Conservation (phyloP, 2,329 filamentous ascomycete species). For the Pseudocercospora vitis region DNA sequence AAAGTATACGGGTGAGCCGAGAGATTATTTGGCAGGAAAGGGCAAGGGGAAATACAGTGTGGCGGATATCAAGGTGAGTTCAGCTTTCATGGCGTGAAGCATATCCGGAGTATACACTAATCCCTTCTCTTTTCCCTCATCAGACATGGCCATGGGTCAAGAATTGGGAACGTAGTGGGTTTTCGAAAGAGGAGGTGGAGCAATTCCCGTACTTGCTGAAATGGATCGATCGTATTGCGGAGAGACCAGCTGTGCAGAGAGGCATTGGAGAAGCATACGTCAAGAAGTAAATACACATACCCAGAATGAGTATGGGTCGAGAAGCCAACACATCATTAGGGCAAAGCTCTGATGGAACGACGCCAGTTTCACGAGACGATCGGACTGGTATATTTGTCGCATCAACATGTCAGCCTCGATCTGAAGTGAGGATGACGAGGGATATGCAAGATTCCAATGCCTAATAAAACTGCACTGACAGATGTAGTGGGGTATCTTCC, state of each 20-base stretch:
- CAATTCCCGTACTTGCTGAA: conserved; percentile 53
- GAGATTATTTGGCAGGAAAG: conserved; percentile 55
- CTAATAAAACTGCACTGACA: no score
- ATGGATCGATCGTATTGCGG: conserved; percentile 56
- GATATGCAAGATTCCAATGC: no score
- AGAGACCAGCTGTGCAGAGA: conserved; percentile 50
- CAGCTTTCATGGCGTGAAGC: no score
- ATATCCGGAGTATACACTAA: conserved; percentile 26
- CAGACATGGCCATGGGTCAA: conserved; percentile 55
- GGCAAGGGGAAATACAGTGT: conserved; percentile 57
- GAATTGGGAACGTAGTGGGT: conserved; percentile 46
- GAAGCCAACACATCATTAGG: no score
- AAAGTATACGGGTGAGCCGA: conserved; percentile 50
- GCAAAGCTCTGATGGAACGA: no score
- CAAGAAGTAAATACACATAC: conserved; percentile 32
- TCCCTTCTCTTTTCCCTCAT: conserved; percentile 35
- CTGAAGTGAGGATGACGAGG: no score
- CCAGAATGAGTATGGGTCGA: no score
- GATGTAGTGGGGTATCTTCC: no score
- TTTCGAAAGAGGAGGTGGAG: conserved; percentile 51
- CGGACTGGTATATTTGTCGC: no score
- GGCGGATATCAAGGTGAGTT: conserved; percentile 53
- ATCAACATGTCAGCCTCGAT: no score
- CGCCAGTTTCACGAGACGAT: no score
- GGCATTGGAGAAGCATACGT: conserved; percentile 43